A percentile compares a stretch with the other conserved stretches of the same genome.
These are phyloP conservation scores for Trichoderma reesei DNA, from an alignment of 495 filamentous ascomycete species.

Conservation along the genomic window DNA sequence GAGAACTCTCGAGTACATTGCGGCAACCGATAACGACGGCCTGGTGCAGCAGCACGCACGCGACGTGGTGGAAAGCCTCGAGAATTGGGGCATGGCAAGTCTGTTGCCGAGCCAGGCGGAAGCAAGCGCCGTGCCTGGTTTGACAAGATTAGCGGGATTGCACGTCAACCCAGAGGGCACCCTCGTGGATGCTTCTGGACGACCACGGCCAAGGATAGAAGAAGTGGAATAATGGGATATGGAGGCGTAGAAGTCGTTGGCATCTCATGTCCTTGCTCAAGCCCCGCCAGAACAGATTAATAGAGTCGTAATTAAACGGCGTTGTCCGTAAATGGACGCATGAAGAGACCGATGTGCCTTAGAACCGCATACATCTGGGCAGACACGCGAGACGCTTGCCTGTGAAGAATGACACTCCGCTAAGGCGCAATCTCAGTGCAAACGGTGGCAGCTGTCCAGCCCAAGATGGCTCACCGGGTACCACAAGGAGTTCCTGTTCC, in stretches of 20 bases:
- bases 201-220: constrained; percentile 31
- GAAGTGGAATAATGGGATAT: constrained; percentile 29
- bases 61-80: constrained; percentile 60
- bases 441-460: not conserved
- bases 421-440: not conserved
- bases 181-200: constrained; percentile 12
- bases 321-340: not conserved
- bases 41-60: constrained; percentile 64
- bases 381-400: not conserved
- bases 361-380: not conserved
- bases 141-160: constrained; percentile 36
- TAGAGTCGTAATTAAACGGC: not conserved
- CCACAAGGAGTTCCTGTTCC: no score
- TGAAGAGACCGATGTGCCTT: not conserved
- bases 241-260: not conserved
- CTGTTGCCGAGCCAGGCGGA: constrained; percentile 26
- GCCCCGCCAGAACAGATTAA: no score
- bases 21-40: constrained; percentile 58
- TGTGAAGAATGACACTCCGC: not conserved
- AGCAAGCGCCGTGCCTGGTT: constrained; percentile 12
- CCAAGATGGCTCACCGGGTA: not conserved
- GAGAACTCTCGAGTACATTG: constrained; percentile 55
- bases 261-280: not conserved
- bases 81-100: constrained; percentile 54
- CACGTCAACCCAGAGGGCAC: constrained; percentile 22